These are phyloP conservation scores for Scleroderma bovista DNA, from an alignment of 768 basidiomycete genomes.

Conservation along the genomic window DNA sequence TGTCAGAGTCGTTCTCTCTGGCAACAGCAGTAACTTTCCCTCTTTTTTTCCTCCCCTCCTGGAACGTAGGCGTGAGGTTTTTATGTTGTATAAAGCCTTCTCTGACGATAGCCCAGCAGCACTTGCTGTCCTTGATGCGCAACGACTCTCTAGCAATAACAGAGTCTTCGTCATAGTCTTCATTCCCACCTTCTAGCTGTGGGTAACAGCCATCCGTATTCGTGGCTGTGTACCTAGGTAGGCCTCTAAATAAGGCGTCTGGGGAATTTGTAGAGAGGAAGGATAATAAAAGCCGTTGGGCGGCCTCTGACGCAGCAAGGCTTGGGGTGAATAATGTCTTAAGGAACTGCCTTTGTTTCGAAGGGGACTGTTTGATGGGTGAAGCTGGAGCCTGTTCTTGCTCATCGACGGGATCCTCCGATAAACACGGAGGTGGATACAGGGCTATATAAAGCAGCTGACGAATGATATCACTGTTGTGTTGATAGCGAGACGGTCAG, in stretches of 20 bases:
- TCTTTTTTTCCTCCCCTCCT: slow-evolving; percentile 26
- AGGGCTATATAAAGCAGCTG: slow-evolving; percentile 70
- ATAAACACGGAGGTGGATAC: slow-evolving; percentile 39
- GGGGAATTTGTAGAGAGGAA: slow-evolving; percentile 55
- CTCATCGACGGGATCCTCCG: slow-evolving; percentile 11
- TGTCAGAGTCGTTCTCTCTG: slow-evolving; percentile 19
- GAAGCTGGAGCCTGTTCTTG: slow-evolving; percentile 23
- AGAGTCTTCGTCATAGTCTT: slow-evolving; percentile 46
- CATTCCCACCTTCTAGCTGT: slow-evolving; percentile 6
- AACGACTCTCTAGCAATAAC: slow-evolving; percentile 49
- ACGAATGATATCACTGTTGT: slow-evolving; percentile 52
- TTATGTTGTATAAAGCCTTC: slow-evolving; percentile 46
- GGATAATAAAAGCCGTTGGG: slow-evolving; percentile 50
- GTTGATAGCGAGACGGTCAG: slow-evolving; percentile 7
- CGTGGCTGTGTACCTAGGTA: slow-evolving; percentile 44
- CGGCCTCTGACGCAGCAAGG: slow-evolving; percentile 41
- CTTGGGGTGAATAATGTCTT: slow-evolving; percentile 39
- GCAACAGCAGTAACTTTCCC: slow-evolving; percentile 25
- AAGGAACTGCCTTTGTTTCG: slow-evolving; percentile 40
- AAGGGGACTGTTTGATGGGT: slow-evolving; percentile 40
- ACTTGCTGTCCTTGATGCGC: slow-evolving; percentile 47
- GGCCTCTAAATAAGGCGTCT: slow-evolving; percentile 43
- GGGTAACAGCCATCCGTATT: slow-evolving; percentile 3
- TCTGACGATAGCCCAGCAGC: slow-evolving; percentile 58
- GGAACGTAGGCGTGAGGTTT: slow-evolving; percentile 8